Evolutionary conservation across 345 rosid genomes (phyloP).

Genomic region (Luvunga scandens): DNA sequence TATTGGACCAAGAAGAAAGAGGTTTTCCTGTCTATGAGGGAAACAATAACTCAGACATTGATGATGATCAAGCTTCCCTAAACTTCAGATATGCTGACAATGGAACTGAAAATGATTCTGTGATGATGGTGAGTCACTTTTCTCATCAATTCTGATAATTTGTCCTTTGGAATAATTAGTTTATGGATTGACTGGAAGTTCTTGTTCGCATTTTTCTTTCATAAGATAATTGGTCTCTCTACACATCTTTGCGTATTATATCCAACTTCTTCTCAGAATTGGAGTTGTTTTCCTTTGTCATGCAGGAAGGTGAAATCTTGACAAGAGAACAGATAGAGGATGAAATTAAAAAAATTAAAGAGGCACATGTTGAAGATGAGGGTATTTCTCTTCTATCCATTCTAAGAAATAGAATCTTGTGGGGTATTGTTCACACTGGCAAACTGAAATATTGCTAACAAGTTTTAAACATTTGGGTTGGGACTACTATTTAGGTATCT

Average conservation of each 20-base stretch:
- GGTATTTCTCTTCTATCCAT: conserved; percentile 41
- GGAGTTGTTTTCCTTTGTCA: conserved; percentile 1
- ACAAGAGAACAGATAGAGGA: conserved; percentile 82
- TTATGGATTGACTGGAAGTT: neutral
- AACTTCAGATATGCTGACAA: conserved; percentile 60
- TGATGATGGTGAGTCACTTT: conserved; percentile 64
- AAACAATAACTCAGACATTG: conserved; percentile 37
- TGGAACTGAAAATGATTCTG: conserved; percentile 76
- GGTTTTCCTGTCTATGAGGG: conserved; percentile 36
- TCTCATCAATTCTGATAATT: conserved; percentile 10
- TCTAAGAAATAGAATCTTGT: neutral
- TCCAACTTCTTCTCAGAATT: neutral
- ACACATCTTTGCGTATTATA: neutral
- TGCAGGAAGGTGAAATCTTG: conserved; percentile 80
- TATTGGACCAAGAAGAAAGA: conserved; percentile 59
- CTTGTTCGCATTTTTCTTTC: neutral
- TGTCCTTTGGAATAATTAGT: neutral
- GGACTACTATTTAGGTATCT: neutral
- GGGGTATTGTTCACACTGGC: neutral
- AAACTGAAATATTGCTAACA: neutral
- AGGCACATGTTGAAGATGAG: conserved; percentile 87
- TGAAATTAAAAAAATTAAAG: conserved; percentile 75
- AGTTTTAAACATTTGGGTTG: neutral
- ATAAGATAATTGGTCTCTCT: neutral
- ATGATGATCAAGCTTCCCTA: conserved; percentile 62